phyloP scores from a whole-genome alignment of 371 early-diverging fungal genomes.

The Capniomyces stellatus region DNA sequence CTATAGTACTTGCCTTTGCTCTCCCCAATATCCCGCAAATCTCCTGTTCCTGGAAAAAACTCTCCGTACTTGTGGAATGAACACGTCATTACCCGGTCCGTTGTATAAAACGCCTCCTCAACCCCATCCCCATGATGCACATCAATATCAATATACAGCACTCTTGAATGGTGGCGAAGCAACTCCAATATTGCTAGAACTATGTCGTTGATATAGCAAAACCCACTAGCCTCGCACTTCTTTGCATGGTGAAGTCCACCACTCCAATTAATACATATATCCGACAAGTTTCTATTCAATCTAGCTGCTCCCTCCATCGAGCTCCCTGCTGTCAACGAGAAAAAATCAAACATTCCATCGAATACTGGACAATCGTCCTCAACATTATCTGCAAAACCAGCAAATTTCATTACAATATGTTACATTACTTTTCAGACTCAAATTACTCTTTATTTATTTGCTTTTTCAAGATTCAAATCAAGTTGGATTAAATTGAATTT shows the following conservation, averaged over 20 bases:
- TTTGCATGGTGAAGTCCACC: constrained; percentile 99
- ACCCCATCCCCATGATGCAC: constrained; percentile 99
- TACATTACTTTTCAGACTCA: background rate
- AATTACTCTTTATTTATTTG: background rate
- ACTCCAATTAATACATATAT: constrained; percentile 97
- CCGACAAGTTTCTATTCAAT: constrained; percentile 74
- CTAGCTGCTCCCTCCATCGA: constrained; percentile 90
- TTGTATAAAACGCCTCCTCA: constrained; percentile 98
- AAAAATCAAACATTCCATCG: constrained; percentile 93
- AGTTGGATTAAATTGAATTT: background rate
- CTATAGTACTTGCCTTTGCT: constrained; percentile 85
- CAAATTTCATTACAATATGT: no score
- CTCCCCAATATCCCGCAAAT: constrained; percentile 73
- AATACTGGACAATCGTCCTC: constrained; percentile 98
- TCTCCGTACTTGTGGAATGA: constrained; percentile 99
- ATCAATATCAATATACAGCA: constrained; percentile 98
- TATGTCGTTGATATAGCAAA: constrained; percentile 99
- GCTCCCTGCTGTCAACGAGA: constrained; percentile 83
- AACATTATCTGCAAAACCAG: constrained; percentile 6
- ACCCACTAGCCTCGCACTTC: constrained; percentile 91
- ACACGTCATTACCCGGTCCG: constrained; percentile 98
- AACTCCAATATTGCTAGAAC: constrained; percentile 95
- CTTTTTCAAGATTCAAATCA: background rate
- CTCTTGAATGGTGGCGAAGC: constrained; percentile 78
- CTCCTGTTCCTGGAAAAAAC: constrained; percentile 98